Evolutionary conservation across 495 filamentous ascomycete genomes (phyloP).

Genomic region (Peziza echinospora): DNA sequence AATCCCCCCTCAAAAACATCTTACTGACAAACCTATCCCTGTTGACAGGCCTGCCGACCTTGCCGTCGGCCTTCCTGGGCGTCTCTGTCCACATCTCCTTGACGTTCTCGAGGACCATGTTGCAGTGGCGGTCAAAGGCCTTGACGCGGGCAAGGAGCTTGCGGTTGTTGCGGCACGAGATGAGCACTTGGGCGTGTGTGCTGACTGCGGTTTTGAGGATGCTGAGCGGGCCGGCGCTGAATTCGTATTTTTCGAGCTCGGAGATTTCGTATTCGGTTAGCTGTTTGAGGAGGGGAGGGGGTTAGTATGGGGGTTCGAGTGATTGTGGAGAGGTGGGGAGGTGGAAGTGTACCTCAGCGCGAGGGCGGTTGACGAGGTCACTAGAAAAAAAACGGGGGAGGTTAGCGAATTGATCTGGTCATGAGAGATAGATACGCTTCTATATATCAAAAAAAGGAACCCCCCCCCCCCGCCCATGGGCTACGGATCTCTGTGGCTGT

Average conservation of each 20-base stretch:
- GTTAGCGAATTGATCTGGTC: too few relatives aligned
- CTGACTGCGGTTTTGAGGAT: conserved; percentile 84
- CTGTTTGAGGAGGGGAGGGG: conserved; percentile 7
- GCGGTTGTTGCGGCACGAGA: conserved; percentile 74
- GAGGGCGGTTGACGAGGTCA: neutral
- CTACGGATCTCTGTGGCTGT: too few relatives aligned
- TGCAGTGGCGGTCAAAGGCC: conserved; percentile 85
- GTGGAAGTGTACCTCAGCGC: conserved; percentile 14
- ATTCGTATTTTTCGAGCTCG: conserved; percentile 74
- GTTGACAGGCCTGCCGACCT: conserved; percentile 79
- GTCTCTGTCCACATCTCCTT: conserved; percentile 99
- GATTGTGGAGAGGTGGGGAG: neutral
- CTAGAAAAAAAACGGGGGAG: too few relatives aligned
- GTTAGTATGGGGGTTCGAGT: conserved; percentile 7
- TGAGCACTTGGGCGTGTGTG: conserved; percentile 70
- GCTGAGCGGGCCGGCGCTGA: conserved; percentile 65
- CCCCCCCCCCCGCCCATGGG: too few relatives aligned
- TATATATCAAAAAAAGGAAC: too few relatives aligned
- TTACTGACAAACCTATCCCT: conserved; percentile 98
- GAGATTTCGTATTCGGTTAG: conserved; percentile 70
- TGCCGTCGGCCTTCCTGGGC: conserved; percentile 48
- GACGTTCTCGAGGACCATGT: conserved; percentile 93
- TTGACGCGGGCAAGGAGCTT: conserved; percentile 64
- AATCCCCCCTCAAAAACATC: conserved; percentile 91
- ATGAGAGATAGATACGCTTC: too few relatives aligned